These are phyloP conservation scores for Kodamaea suecica DNA, from an alignment of 1,139 yeast genomes.

Conservation along the genomic window DNA sequence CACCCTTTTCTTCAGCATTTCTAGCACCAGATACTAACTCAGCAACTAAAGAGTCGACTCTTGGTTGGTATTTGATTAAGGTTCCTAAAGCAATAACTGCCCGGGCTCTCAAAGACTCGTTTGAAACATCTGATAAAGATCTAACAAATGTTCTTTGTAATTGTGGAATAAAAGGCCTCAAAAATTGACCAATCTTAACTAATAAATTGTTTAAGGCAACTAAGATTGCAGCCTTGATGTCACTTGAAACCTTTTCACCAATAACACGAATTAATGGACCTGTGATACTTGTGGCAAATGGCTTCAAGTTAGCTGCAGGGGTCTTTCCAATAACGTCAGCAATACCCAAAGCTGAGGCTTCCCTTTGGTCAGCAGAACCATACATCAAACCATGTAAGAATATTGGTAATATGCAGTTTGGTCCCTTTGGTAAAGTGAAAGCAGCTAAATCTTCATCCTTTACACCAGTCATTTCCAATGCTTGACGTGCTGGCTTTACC, in stretches of 20 bases:
- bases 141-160: slow-evolving; percentile 95
- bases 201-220: slow-evolving; percentile 77
- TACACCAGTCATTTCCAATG: slow-evolving; percentile 65
- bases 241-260: slow-evolving; percentile 90
- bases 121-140: slow-evolving; percentile 73
- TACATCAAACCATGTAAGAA: slow-evolving; percentile 95
- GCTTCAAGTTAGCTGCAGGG: slow-evolving; percentile 74
- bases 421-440: slow-evolving; percentile 79
- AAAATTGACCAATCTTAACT: slow-evolving; percentile 80
- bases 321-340: slow-evolving; percentile 86
- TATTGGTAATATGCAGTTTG: slow-evolving; percentile 82
- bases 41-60: slow-evolving; percentile 87
- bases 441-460: slow-evolving; percentile 70
- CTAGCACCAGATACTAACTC: slow-evolving; percentile 80
- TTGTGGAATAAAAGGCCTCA: slow-evolving; percentile 96
- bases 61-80: slow-evolving; percentile 82
- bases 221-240: slow-evolving; percentile 88
- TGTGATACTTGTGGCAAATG: slow-evolving; percentile 88
- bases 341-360: slow-evolving; percentile 81
- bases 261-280: slow-evolving; percentile 98
- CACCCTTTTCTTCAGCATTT: slow-evolving; percentile 56
- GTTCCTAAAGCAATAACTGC: slow-evolving; percentile 93
- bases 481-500: slow-evolving; percentile 74
- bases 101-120: slow-evolving; percentile 69
- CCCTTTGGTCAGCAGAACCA: slow-evolving; percentile 83